Evolutionary conservation across 2,329 filamentous ascomycete species (phyloP).

Genomic region (Diaporthe vaccinii): DNA sequence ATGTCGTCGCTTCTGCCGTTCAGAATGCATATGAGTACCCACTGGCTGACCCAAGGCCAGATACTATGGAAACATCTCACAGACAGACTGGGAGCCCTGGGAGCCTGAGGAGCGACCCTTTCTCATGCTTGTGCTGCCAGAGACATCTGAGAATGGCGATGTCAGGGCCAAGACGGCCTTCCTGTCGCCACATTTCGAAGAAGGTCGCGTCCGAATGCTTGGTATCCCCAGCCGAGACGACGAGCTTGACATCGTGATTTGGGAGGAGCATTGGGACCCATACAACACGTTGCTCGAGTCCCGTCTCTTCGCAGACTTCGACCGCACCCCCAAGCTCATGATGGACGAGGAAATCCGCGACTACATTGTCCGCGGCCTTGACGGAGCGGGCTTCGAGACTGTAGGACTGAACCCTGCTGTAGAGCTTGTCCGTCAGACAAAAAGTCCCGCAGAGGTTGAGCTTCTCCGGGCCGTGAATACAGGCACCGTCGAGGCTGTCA

Average conservation of each 20-base stretch:
- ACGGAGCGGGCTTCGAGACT: conserved; percentile 66
- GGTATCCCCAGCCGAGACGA: conserved; percentile 66
- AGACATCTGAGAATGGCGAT: conserved; percentile 50
- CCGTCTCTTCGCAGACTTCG: conserved; percentile 51
- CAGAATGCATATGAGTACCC: neutral
- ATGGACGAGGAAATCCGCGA: conserved; percentile 76
- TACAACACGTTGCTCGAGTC: conserved; percentile 67
- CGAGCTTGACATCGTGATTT: conserved; percentile 67
- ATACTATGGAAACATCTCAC: conserved; percentile 73
- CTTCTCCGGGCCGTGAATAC: conserved; percentile 74
- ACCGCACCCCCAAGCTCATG: conserved; percentile 62
- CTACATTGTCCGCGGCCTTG: conserved; percentile 71
- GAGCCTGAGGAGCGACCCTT: conserved; percentile 75
- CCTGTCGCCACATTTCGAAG: conserved; percentile 72
- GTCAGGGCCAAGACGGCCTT: conserved; percentile 69
- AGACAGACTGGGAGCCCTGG: conserved; percentile 74
- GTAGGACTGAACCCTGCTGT: conserved; percentile 66
- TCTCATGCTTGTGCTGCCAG: conserved; percentile 70
- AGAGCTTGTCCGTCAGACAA: conserved; percentile 71
- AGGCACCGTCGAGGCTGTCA: conserved; percentile 71
- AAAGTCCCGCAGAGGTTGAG: conserved; percentile 68
- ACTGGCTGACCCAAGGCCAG: conserved; percentile 41
- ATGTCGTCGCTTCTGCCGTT: conserved; percentile 15
- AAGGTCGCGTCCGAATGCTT: conserved; percentile 69
- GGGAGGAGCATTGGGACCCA: conserved; percentile 76